Evolutionary conservation across 306 rosid genomes (phyloP), one percentile per base, ranked within the genome.

Genomic region (Quercus robur): DNA sequence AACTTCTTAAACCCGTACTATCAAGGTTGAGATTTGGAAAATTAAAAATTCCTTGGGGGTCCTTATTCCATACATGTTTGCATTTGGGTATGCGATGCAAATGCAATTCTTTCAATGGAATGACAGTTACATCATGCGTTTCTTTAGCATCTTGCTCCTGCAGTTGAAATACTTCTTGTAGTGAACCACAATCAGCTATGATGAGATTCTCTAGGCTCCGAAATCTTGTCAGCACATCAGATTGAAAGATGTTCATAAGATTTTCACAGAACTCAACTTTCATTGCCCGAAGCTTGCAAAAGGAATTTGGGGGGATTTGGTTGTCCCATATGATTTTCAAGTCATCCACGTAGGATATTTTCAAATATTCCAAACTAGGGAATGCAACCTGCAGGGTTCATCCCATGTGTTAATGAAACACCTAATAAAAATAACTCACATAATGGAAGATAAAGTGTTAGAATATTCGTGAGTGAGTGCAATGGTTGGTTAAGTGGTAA

Each of bases 31-130:
- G 33, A 31, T 26, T 80, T 30, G 56, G 77, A 46, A 21, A 70
- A 7, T 18, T 5, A 18, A 61, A 62, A 25, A n/a, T 76, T 75
- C 17, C 69, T 67, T 54, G 3, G 0, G 46, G 26, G 11, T 41
- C 81, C 35, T 57, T 33, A 17, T 71, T 81, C 84, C 84, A 79
- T 18, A 85, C 9, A 6, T 62, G 21, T 80, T 64, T 70, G 62
- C 83, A 38, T 3, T 64, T 80, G 20, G 74, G 61, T 5, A 86
- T 23, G 0, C 0, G 0, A 0, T 3, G 0, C 35, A 85, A n/a
- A 25, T 0, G 0, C 20, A 82, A n/a, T 26, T 13, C 0, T 6
- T 18, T 70, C 77, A 85, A 61, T 19, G 54, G 54, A 20, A 63
- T 13, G 19, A 66, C 78, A 21, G 1, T 14, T 28, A 31, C 6